Base-by-base conservation (phyloP, 345 rosid species). In the Stellera chamaejasme region DNA sequence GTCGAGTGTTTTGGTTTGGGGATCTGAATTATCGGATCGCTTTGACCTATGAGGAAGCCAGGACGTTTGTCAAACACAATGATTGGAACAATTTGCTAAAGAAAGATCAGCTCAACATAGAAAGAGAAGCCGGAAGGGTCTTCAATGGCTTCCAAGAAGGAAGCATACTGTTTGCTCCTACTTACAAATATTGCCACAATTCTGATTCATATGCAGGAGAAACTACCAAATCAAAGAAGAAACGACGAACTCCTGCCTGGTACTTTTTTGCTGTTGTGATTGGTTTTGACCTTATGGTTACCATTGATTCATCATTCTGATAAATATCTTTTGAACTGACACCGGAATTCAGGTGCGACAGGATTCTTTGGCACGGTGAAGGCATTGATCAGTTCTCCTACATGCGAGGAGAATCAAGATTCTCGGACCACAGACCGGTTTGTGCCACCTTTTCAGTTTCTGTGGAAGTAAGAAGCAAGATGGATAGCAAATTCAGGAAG, bases 201-300 rank as follows among this genome's bases (percentile, higher is more conserved):
- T 94, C 99, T 27, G 99, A 94, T 62, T 75, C 87, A 36, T 90
- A 87, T 39, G 85, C 96, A 4, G 96, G 99, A 43, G 96, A 90
- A 77, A 85, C 75, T 7, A 85, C 67, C 1, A 94, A 94, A 61
- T 79, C 96, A 55, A 93, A 79, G 87, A 94, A 76, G 76, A 90
- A 90, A 72, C 92, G 99, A 13, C 79, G 99, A 53, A 94, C 99
- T 1, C 99, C 99, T 5, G 99, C 97, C 51, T 94, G 99, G 99
- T 94, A 78, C 3, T 3, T 3, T 45, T 27, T 44, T 48, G 36
- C 49, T 43, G 6, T 14, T 54, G 9, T 32, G 39, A 32, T 32
- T 8, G 39, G 7, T 32, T 32, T 32, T 32, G 39, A 32, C 5
- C 39, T 32, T 8, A 32, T 32, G 39, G 39, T 32, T 32, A 2